Percentiles rank a stretch among this genome's conserved stretches.
phyloP scores from a whole-genome alignment of 768 basidiomycete species.

The Xerocomellus amylosporus region DNA sequence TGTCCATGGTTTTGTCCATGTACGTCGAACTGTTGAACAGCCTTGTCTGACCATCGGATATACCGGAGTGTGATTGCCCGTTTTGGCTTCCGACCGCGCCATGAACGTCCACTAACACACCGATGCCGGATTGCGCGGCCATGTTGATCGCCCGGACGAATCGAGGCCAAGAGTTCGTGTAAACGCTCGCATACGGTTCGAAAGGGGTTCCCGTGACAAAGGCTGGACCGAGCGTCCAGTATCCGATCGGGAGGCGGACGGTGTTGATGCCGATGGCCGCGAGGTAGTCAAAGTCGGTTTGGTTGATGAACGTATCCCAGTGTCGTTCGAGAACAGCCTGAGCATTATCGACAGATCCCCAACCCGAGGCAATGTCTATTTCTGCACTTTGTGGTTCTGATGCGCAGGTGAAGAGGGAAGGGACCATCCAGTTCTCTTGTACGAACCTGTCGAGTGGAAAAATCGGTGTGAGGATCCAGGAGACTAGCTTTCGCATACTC shows the following conservation, averaged over 20 bases:
- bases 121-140: constrained; percentile 40
- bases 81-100: constrained; percentile 52
- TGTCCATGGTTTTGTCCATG: constrained; percentile 38
- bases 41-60: constrained; percentile 41
- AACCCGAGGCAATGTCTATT: constrained; percentile 65
- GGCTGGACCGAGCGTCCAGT: constrained; percentile 37
- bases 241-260: constrained; percentile 62
- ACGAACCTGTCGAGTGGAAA: constrained; percentile 50
- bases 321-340: constrained; percentile 60
- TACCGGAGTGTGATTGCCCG: constrained; percentile 30
- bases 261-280: constrained; percentile 55
- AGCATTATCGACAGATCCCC: constrained; percentile 33
- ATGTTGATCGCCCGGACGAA: constrained; percentile 42
- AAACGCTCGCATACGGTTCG: constrained; percentile 42
- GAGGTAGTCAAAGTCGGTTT: constrained; percentile 65
- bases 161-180: constrained; percentile 38
- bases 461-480: not conserved
- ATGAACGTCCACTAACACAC: constrained; percentile 54
- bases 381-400: constrained; percentile 50
- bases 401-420: constrained; percentile 61
- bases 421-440: constrained; percentile 73
- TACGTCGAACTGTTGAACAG: constrained; percentile 38
- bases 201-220: constrained; percentile 37
- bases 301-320: constrained; percentile 71
- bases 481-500: not conserved